Percentiles rank a stretch among this genome's conserved stretches.
phyloP scores from a whole-genome alignment of 352 stramenopile genomes.

The Globisporangium spiculum region DNA sequence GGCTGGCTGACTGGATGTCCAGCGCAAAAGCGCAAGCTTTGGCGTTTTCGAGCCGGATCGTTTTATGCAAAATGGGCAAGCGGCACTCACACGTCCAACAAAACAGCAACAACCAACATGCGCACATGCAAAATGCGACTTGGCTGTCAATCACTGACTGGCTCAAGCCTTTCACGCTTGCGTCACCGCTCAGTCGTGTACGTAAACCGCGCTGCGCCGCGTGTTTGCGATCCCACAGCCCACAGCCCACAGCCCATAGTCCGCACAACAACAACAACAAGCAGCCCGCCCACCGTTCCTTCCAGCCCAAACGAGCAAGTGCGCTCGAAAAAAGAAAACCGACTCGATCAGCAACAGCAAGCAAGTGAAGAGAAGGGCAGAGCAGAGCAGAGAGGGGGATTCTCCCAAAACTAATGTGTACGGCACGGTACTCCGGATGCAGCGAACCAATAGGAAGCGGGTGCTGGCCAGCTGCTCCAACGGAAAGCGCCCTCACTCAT shows the following conservation, averaged over 20 bases:
- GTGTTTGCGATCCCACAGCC: constrained; percentile 6
- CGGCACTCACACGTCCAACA: not conserved
- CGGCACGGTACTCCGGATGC: not conserved
- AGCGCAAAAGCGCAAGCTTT: not conserved
- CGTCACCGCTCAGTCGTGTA: not conserved
- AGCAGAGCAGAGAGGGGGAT: too few species aligned
- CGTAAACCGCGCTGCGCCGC: constrained; percentile 4
- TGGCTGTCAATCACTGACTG: constrained; percentile 3
- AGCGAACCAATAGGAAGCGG: not conserved
- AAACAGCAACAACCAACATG: not conserved
- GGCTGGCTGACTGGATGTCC: constrained; percentile 3
- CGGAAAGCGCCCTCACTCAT: constrained; percentile 14
- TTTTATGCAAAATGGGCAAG: constrained; percentile 5
- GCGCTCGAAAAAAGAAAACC: constrained; percentile 19
- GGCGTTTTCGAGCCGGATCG: constrained; percentile 2
- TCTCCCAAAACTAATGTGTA: not conserved
- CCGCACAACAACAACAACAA: not conserved
- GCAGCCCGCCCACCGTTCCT: not conserved
- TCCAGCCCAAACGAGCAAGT: not conserved
- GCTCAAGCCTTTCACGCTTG: constrained; percentile 2
- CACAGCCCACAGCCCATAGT: not conserved
- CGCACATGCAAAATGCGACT: not conserved
- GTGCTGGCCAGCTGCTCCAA: constrained; percentile 7
- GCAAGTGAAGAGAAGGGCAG: not conserved
- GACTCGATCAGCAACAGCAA: constrained; percentile 8